Evolutionary conservation across 1,284 basidiomycete species (phyloP).

Genomic region (Ustilago bromivora): DNA sequence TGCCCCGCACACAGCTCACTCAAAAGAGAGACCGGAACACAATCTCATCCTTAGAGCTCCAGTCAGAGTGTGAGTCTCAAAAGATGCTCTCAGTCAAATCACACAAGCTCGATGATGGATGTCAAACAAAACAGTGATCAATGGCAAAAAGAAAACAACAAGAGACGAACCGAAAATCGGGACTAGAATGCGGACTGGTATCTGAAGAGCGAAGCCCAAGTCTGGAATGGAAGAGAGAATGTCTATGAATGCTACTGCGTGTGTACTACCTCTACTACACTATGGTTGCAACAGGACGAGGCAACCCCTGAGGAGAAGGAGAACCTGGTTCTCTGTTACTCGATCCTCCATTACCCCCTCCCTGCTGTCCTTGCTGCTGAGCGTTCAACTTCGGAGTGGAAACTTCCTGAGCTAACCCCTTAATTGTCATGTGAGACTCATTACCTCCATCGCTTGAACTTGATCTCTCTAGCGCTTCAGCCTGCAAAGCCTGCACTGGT

Average conservation of each 20-base stretch:
- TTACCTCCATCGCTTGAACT: constrained; percentile 23
- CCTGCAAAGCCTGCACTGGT: constrained; percentile 30
- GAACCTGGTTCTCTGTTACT: constrained; percentile 33
- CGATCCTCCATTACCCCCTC: constrained; percentile 1
- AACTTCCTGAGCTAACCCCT: constrained; percentile 25
- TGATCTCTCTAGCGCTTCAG: constrained; percentile 24
- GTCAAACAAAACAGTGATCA: no score
- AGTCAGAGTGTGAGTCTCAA: no score
- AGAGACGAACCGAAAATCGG: background rate
- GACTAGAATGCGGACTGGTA: background rate
- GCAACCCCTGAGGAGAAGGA: constrained; percentile 44
- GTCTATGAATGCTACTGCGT: background rate
- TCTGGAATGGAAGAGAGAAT: background rate
- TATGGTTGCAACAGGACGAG: constrained; percentile 43
- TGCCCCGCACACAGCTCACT: no score
- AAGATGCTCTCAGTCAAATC: background rate
- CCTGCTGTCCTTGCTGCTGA: constrained; percentile 14
- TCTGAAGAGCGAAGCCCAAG: background rate
- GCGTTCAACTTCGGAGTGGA: constrained; percentile 41
- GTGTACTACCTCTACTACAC: constrained; percentile 23
- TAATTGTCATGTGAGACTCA: constrained; percentile 46
- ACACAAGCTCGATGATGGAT: no score
- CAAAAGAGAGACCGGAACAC: no score
- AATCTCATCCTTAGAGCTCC: no score
- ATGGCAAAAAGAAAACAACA: constrained; percentile 3